Conservation (phyloP, 1,284 basidiomycete species). For the Fomitiporia mediterranea region DNA sequence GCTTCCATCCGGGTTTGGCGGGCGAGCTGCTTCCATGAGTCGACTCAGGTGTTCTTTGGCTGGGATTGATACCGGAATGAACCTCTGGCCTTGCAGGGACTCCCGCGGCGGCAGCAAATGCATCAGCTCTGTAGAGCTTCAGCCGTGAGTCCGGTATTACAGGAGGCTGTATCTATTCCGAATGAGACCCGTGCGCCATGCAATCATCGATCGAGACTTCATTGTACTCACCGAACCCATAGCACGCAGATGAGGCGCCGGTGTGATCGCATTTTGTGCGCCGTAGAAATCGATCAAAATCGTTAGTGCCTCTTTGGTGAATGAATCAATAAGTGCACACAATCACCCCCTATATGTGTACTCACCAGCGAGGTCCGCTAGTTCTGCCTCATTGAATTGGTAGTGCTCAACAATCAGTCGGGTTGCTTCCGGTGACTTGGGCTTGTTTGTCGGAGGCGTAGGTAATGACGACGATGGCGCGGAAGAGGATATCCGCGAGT, state of each 20-base stretch:
- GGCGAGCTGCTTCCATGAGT: conserved; percentile 54
- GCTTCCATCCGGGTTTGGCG: conserved; percentile 27
- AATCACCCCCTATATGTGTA: conserved; percentile 15
- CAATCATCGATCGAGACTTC: not conserved
- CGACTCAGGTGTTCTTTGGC: conserved; percentile 48
- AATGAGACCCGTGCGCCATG: not conserved
- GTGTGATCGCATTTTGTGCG: conserved; percentile 44
- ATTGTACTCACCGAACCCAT: conserved; percentile 45
- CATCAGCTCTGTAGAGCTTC: conserved; percentile 10
- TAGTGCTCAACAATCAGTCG: conserved; percentile 64
- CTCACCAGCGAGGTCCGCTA: conserved; percentile 54
- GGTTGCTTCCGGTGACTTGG: conserved; percentile 62
- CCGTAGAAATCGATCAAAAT: conserved; percentile 71
- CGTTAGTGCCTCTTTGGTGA: conserved; percentile 48
- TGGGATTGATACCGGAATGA: conserved; percentile 6
- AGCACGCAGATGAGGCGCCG: conserved; percentile 46
- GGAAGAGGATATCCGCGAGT: conserved; percentile 60
- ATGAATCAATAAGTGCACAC: conserved; percentile 9
- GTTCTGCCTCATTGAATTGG: conserved; percentile 53
- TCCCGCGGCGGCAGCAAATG: conserved; percentile 27
- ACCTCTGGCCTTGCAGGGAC: conserved; percentile 26
- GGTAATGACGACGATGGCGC: conserved; percentile 61
- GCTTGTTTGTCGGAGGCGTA: conserved; percentile 70
- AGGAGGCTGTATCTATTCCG: conserved; percentile 18
- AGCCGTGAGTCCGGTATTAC: conserved; percentile 11